Conservation (phyloP, 306 rosid species). For the Pterocarpus macrocarpus region DNA sequence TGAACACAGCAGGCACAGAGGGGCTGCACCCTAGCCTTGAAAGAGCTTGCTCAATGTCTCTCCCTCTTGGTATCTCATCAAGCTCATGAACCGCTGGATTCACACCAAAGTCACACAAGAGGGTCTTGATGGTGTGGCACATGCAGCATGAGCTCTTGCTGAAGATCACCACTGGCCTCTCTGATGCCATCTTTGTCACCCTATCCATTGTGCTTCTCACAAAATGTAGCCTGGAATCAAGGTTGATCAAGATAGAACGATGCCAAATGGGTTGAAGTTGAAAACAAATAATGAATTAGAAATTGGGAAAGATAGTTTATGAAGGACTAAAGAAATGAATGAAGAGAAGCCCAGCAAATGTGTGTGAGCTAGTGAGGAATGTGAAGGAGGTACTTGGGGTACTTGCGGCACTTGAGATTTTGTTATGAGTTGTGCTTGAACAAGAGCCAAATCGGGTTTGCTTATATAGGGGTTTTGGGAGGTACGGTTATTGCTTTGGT, state of each 20-base stretch:
- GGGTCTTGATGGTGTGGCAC: slow-evolving; percentile 84
- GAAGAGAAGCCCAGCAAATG: slow-evolving; percentile 14
- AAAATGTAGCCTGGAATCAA: background rate
- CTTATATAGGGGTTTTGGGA: slow-evolving; percentile 65
- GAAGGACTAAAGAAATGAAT: background rate
- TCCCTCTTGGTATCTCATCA: slow-evolving; percentile 82
- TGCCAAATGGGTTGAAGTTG: slow-evolving; percentile 13
- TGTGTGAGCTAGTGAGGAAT: slow-evolving; percentile 25
- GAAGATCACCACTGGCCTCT: slow-evolving; percentile 91
- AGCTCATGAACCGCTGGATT: slow-evolving; percentile 84
- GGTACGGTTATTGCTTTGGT: slow-evolving; percentile 5
- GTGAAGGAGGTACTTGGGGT: background rate
- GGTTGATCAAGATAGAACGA: slow-evolving; percentile 33
- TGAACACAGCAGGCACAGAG: slow-evolving; percentile 87
- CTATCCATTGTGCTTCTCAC: slow-evolving; percentile 60
- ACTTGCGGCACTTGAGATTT: slow-evolving; percentile 25
- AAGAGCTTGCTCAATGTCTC: slow-evolving; percentile 95
- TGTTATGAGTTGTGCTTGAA: slow-evolving; percentile 49
- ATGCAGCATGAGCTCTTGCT: slow-evolving; percentile 90
- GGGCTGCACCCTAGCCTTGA: slow-evolving; percentile 78
- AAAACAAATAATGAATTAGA: background rate
- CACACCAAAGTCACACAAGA: slow-evolving; percentile 81
- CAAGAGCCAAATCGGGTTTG: slow-evolving; percentile 36
- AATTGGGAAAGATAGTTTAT: background rate
- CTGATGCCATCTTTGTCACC: slow-evolving; percentile 73